Percentiles rank a stretch among this genome's conserved stretches.
phyloP scores from a whole-genome alignment of 2,329 filamentous ascomycete genomes.

The Calcarisporium arbuscula region DNA sequence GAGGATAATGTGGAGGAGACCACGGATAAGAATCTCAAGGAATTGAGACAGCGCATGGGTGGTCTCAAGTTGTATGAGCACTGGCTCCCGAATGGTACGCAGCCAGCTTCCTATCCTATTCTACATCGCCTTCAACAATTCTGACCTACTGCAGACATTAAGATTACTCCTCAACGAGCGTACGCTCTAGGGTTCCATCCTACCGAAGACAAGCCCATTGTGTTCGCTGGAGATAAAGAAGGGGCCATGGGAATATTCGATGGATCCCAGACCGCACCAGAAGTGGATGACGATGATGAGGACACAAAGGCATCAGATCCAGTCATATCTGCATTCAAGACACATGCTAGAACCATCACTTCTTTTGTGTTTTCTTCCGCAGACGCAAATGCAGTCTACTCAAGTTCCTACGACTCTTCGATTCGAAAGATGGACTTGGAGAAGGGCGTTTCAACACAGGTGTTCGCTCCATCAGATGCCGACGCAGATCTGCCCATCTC shows the following conservation, averaged over 20 bases:
- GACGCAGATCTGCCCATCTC: conserved; percentile 74
- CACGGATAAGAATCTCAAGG: conserved; percentile 67
- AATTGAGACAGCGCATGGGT: conserved; percentile 70
- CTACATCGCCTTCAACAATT: neutral
- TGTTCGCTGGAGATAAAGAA: conserved; percentile 92
- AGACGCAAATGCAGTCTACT: conserved; percentile 70
- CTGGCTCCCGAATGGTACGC: conserved; percentile 70
- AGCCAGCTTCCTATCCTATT: neutral
- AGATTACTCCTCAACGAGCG: conserved; percentile 80
- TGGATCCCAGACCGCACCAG: conserved; percentile 63
- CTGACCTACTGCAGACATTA: conserved; percentile 58
- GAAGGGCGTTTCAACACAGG: conserved; percentile 71
- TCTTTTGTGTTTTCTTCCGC: conserved; percentile 71
- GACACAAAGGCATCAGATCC: conserved; percentile 63
- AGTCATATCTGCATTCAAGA: conserved; percentile 82
- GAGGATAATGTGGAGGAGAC: conserved; percentile 79
- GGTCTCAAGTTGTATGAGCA: conserved; percentile 73
- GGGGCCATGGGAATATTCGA: conserved; percentile 89
- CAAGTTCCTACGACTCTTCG: conserved; percentile 87
- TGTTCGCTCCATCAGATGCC: conserved; percentile 68
- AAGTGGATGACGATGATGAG: conserved; percentile 60
- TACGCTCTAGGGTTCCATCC: conserved; percentile 90
- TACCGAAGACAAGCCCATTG: conserved; percentile 72
- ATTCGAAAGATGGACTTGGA: conserved; percentile 81
- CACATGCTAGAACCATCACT: conserved; percentile 82